A percentile compares a stretch with the other conserved stretches of the same genome.
Conservation (phyloP, 2,329 filamentous ascomycete species). For the Neoascochyta sp. region DNA sequence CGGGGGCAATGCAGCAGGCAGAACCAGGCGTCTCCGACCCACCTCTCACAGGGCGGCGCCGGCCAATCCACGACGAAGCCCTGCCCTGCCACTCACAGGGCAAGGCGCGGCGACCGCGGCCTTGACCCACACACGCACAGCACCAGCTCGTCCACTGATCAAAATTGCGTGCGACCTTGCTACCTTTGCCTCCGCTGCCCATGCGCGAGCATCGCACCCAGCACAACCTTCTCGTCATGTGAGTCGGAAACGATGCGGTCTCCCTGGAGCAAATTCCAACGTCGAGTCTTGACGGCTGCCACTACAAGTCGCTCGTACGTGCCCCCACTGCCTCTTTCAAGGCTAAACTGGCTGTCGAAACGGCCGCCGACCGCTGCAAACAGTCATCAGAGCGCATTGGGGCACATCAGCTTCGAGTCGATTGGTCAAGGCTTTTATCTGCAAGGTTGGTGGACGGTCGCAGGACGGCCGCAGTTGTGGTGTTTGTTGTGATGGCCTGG, state of each 20-base stretch:
- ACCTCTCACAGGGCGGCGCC: slow-evolving; percentile 14
- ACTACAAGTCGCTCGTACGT: slow-evolving; percentile 6
- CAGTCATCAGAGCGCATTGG: slow-evolving; percentile 13
- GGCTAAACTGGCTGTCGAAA: slow-evolving; percentile 19
- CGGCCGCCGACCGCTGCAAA: slow-evolving; percentile 15
- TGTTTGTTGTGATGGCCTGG: slow-evolving; percentile 36
- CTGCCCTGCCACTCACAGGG: slow-evolving; percentile 17
- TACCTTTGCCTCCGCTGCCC: slow-evolving; percentile 27
- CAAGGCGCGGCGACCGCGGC: slow-evolving; percentile 27
- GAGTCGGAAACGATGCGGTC: slow-evolving; percentile 34
- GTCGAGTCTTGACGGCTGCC: slow-evolving; percentile 25
- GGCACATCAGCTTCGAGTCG: slow-evolving; percentile 21
- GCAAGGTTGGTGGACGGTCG: slow-evolving; percentile 28
- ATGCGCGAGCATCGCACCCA: slow-evolving; percentile 38
- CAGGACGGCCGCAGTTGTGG: slow-evolving; percentile 27
- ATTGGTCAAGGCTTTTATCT: slow-evolving; percentile 32
- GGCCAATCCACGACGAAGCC: slow-evolving; percentile 22
- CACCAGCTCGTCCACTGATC: slow-evolving; percentile 35
- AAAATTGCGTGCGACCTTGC: slow-evolving; percentile 39
- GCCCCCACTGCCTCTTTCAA: slow-evolving; percentile 12
- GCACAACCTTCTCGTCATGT: slow-evolving; percentile 40
- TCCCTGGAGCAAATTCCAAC: slow-evolving; percentile 42
- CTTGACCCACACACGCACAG: slow-evolving; percentile 38
- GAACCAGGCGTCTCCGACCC: slow-evolving; percentile 21
- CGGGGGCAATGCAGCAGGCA: slow-evolving; percentile 25